Percentiles rank a stretch among this genome's conserved stretches.
These are phyloP conservation scores for Suillus luteus DNA, from an alignment of 768 basidiomycete genomes.

Conservation along the genomic window DNA sequence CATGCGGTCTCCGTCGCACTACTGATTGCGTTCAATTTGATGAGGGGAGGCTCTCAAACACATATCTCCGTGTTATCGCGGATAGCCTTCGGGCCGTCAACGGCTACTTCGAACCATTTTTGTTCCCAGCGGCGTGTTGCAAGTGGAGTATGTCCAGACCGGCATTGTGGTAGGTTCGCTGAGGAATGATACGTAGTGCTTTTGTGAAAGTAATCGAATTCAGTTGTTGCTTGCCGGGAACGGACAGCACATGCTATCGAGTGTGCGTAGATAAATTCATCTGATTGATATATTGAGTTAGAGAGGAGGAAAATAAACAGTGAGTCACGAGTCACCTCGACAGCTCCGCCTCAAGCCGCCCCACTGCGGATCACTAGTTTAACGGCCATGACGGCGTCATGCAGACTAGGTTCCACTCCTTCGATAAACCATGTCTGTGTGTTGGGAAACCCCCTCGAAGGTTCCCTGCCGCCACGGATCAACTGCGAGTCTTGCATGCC, in stretches of 20 bases:
- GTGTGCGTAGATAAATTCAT: conserved; percentile 96
- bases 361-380: conserved; percentile 95
- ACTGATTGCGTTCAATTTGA: conserved; percentile 93
- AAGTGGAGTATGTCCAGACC: conserved; percentile 96
- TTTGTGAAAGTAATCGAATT: conserved; percentile 82
- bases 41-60: conserved; percentile 93
- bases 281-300: conserved; percentile 41
- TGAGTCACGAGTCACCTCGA: conserved; percentile 64
- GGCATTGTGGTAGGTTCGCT: conserved; percentile 98
- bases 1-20: conserved; percentile 95
- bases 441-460: no score
- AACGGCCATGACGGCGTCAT: conserved; percentile 66
- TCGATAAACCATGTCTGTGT: no score
- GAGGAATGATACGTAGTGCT: conserved; percentile 94
- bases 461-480: no score
- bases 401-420: no score
- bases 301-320: conserved; percentile 3
- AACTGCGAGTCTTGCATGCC: no score
- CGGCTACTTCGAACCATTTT: conserved; percentile 92
- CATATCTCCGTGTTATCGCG: conserved; percentile 97
- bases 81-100: conserved; percentile 85
- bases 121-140: conserved; percentile 85
- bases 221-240: conserved; percentile 86
- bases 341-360: conserved; percentile 95
- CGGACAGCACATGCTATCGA: conserved; percentile 84